Conservation (phyloP, 306 rosid species). For the Cicer chorassanicum region DNA sequence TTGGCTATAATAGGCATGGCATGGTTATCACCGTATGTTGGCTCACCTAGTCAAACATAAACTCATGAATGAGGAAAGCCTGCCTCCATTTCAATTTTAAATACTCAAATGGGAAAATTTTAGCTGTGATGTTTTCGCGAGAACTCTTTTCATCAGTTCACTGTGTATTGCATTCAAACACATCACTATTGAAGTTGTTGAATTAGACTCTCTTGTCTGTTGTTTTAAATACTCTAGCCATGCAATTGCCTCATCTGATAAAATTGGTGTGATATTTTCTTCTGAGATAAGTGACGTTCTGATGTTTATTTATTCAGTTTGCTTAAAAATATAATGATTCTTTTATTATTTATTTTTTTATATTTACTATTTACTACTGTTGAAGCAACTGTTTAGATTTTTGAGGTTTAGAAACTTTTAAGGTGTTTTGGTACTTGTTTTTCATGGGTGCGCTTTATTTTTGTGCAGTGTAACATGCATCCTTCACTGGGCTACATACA, state of each 20-base stretch:
- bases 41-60: neutral
- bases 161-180: neutral
- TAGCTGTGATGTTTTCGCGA: no score
- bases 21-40: neutral
- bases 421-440: neutral
- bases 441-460: slow-evolving; percentile 21
- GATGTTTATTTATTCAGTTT: slow-evolving; percentile 25
- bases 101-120: no score
- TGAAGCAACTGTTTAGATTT: neutral
- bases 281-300: neutral
- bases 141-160: neutral
- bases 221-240: neutral
- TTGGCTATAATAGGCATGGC: no score
- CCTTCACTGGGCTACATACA: slow-evolving; percentile 88
- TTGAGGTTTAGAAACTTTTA: neutral
- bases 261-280: neutral
- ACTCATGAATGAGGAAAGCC: neutral
- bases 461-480: slow-evolving; percentile 82
- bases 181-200: neutral
- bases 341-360: neutral
- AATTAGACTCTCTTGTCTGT: neutral
- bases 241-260: neutral
- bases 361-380: neutral
- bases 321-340: neutral
- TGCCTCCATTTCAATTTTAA: neutral